Evolutionary conservation across 2,329 filamentous ascomycete species (phyloP).

Genomic region (Triangularia verruculosa): DNA sequence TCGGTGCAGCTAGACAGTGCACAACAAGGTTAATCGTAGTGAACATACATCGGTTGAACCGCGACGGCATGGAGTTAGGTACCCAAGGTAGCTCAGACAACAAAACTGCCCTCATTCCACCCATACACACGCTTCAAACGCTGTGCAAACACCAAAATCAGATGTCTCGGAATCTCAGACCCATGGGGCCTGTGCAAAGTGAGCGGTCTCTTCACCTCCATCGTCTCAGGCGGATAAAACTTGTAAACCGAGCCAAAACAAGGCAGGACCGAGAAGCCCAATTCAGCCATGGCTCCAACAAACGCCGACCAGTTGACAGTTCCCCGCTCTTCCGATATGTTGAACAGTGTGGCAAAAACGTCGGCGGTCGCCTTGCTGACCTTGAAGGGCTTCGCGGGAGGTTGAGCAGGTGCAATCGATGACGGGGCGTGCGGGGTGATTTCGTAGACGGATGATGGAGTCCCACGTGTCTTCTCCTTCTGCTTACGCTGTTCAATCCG

Average conservation of each 20-base stretch:
- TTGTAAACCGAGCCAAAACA: slow-evolving; percentile 43
- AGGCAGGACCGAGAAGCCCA: slow-evolving; percentile 41
- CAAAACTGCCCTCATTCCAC: slow-evolving; percentile 37
- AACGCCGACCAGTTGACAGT: slow-evolving; percentile 39
- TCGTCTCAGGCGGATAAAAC: slow-evolving; percentile 33
- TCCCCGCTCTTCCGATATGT: slow-evolving; percentile 30
- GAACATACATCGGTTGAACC: too few species aligned
- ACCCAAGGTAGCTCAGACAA: too few species aligned
- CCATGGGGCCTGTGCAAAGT: slow-evolving; percentile 39
- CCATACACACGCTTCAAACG: slow-evolving; percentile 37
- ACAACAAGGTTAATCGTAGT: too few species aligned
- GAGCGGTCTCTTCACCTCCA: slow-evolving; percentile 30
- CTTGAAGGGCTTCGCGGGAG: slow-evolving; percentile 28
- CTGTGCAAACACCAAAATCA: slow-evolving; percentile 29
- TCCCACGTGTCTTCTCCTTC: slow-evolving; percentile 45
- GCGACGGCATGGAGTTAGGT: too few species aligned
- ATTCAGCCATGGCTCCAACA: slow-evolving; percentile 39
- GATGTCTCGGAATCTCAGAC: slow-evolving; percentile 36
- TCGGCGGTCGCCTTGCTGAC: slow-evolving; percentile 39
- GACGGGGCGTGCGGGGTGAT: slow-evolving; percentile 23
- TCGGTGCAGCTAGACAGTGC: too few species aligned
- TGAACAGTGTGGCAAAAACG: slow-evolving; percentile 39
- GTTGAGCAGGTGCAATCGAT: neutral
- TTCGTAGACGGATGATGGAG: slow-evolving; percentile 35
- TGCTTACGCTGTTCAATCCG: slow-evolving; percentile 35